Percentiles rank a stretch among this genome's conserved stretches.
phyloP scores from a whole-genome alignment of 306 rosid genomes.

The Vicia villosa region DNA sequence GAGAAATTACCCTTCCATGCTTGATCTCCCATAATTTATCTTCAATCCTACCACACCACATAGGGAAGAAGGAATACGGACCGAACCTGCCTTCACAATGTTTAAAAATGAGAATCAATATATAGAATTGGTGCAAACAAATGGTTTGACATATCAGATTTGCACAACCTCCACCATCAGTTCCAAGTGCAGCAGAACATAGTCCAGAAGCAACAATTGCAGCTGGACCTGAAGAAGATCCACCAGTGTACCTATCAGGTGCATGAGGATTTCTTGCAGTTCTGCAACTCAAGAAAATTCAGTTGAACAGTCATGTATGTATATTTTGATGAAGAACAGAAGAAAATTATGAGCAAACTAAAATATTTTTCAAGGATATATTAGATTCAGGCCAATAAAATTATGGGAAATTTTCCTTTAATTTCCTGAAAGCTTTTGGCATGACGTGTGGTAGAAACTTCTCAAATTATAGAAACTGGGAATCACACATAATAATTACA shows the following conservation, averaged over 20 bases:
- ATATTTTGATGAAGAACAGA: conserved; percentile 9
- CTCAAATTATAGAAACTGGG: conserved; percentile 12
- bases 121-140: conserved; percentile 19
- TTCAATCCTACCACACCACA: conserved; percentile 96
- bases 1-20: conserved; percentile 76
- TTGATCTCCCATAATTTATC: conserved; percentile 77
- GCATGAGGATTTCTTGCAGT: conserved; percentile 97
- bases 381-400: neutral
- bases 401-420: conserved; percentile 6
- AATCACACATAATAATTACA: conserved; percentile 11
- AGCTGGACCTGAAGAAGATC: conserved; percentile 98
- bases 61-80: conserved; percentile 96
- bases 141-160: conserved; percentile 33
- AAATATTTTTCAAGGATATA: neutral
- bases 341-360: conserved; percentile 27
- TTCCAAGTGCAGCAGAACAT: conserved; percentile 94
- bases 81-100: conserved; percentile 72
- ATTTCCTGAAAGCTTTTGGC: conserved; percentile 12
- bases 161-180: conserved; percentile 95
- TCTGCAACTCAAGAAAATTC: conserved; percentile 53
- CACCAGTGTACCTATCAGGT: conserved; percentile 90
- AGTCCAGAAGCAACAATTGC: conserved; percentile 96
- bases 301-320: conserved; percentile 22
- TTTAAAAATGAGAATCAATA: conserved; percentile 32
- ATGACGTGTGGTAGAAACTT: neutral